A percentile compares a stretch with the other conserved stretches of the same genome.
phyloP scores from a whole-genome alignment of 2,329 filamentous ascomycete species.

The Monilinia fructicola region DNA sequence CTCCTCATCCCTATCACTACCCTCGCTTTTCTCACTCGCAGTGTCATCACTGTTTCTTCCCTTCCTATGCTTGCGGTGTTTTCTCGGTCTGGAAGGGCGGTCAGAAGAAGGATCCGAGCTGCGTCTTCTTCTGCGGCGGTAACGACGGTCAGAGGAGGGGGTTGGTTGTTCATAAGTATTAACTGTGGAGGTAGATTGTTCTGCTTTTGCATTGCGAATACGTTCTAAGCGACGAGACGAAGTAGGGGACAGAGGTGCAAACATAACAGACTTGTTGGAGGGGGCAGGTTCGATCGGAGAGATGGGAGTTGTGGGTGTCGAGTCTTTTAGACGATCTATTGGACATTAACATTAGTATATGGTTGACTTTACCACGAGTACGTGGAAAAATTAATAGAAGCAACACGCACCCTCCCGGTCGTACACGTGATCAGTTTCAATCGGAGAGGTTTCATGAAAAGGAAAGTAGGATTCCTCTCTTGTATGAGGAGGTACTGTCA shows the following conservation, averaged over 20 bases:
- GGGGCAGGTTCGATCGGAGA: slow-evolving; percentile 7
- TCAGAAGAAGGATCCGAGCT: slow-evolving; percentile 39
- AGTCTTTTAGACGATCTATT: slow-evolving; percentile 18
- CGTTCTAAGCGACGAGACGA: slow-evolving; percentile 30
- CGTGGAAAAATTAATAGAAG: slow-evolving; percentile 16
- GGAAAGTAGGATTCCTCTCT: slow-evolving; percentile 31
- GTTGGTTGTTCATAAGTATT: slow-evolving; percentile 21
- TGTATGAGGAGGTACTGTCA: slow-evolving; percentile 23
- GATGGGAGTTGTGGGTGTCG: background rate
- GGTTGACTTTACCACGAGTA: background rate
- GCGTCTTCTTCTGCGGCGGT: slow-evolving; percentile 28
- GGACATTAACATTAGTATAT: background rate
- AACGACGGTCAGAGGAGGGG: slow-evolving; percentile 23
- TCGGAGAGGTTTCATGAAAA: slow-evolving; percentile 35
- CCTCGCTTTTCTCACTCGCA: slow-evolving; percentile 22
- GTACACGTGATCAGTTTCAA: slow-evolving; percentile 32
- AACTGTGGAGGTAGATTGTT: slow-evolving; percentile 12
- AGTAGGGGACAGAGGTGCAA: slow-evolving; percentile 39
- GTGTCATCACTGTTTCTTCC: slow-evolving; percentile 27
- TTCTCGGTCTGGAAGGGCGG: slow-evolving; percentile 31
- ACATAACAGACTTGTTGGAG: slow-evolving; percentile 38
- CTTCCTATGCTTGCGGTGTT: slow-evolving; percentile 29
- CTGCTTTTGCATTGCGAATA: slow-evolving; percentile 19
- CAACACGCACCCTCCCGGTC: slow-evolving; percentile 29
- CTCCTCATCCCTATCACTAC: slow-evolving; percentile 25